These are phyloP conservation scores for Glebionis coronaria DNA, from an alignment of 129 eudicot species.

Conservation along the genomic window DNA sequence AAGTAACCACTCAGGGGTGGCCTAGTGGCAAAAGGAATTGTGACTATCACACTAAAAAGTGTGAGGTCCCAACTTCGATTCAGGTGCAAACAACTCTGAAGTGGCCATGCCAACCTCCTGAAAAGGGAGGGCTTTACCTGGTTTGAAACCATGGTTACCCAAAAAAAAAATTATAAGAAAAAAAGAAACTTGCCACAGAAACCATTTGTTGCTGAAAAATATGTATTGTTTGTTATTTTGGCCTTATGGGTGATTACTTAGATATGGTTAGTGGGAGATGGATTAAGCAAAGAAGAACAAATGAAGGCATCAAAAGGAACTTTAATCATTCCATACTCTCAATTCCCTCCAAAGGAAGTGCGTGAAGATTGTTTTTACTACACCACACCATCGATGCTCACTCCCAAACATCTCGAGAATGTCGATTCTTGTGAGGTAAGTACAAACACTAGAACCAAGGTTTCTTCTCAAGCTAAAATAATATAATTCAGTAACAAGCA, in stretches of 20 bases:
- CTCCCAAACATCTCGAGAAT: slow-evolving; percentile 64
- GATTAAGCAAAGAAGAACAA: slow-evolving; percentile 57
- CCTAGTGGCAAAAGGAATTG: no score
- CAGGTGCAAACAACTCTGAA: no score
- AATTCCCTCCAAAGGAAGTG: slow-evolving; percentile 65
- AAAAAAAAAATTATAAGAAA: no score
- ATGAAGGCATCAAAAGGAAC: slow-evolving; percentile 73
- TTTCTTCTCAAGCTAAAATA: no score
- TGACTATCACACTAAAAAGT: no score
- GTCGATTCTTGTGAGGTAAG: slow-evolving; percentile 90
- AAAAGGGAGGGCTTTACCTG: no score
- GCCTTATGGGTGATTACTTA: slow-evolving; percentile 5
- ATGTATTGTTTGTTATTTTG: background rate
- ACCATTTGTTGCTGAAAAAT: background rate
- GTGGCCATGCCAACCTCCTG: no score
- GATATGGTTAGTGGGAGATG: slow-evolving; percentile 88
- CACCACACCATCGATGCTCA: slow-evolving; percentile 75
- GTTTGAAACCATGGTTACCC: no score
- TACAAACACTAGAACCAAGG: background rate
- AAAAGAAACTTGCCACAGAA: no score
- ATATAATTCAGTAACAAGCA: no score
- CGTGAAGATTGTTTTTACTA: slow-evolving; percentile 77
- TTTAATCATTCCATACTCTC: slow-evolving; percentile 69
- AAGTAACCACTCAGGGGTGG: no score
- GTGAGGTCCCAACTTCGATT: no score